Base-by-base conservation (phyloP, 1,284 basidiomycete genomes). In the Cutaneotrichosporon sp. region DNA sequence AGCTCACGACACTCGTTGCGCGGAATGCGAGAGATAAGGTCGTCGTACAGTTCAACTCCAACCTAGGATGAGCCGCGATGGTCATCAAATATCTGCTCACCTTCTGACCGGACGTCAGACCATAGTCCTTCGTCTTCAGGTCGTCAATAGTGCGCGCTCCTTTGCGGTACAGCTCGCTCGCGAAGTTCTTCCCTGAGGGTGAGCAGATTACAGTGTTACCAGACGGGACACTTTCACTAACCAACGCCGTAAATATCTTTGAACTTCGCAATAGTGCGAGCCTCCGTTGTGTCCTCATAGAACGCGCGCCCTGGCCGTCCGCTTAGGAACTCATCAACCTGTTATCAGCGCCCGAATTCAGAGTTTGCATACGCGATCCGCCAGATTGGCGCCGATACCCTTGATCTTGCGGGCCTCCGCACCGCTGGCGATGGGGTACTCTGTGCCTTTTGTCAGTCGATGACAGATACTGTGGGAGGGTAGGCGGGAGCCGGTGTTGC, bases 241-340 rank as follows among this genome's bases (percentile, higher is more conserved):
- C 88, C 90, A 49, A 92, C 88, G 31, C 88, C 89, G 64, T 93
- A 93, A 35, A 93, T 85, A 4, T 87, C 86, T 55, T 82, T 80
- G 66, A 91, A 88, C 11, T 82, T 43, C 11, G 77, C 59, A 3
- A 71, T 57, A 2, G 63, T 61, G 0, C 64, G 58, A 6, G 62
- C 59, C 48, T 68, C 56, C 8, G 68, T 62, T 3, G 62, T 72
- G 47, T 71, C 62, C 49, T 75, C 71, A 51, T 67, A 75, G 41
- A 55, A 63, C 9, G 62, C 62, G 10, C 71, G 54, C 1, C 72
- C 68, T 2, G 55, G 58, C 5, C 57, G 62, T 6, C 68, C 68
- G 5, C 52, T 53, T 27, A 74, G 26, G 26, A 72, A 70, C 52
- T 76, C 75, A 49, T 70, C 66, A 38, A 76, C 71, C 71, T 74